Evolutionary conservation across 306 rosid genomes (phyloP).

Genomic region (Castanea sativa): DNA sequence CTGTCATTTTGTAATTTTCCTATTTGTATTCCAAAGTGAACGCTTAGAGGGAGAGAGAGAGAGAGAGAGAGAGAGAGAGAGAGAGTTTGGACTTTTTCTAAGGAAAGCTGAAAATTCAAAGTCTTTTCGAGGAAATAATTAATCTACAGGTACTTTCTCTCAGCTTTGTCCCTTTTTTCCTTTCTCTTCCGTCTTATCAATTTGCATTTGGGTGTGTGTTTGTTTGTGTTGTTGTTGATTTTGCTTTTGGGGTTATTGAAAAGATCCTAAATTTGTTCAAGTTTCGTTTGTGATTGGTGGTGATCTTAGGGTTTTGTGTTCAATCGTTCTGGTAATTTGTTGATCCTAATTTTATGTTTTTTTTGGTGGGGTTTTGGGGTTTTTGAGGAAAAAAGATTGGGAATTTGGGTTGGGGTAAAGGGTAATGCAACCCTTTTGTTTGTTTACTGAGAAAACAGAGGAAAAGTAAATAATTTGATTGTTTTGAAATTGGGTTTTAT

Average conservation of each 20-base stretch:
- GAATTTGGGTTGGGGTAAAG: neutral
- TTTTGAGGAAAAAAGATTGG: neutral
- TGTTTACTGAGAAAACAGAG: constrained; percentile 2
- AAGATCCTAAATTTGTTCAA: neutral
- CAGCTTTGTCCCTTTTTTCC: neutral
- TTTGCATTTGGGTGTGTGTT: neutral
- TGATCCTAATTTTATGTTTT: neutral
- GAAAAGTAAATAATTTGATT: neutral
- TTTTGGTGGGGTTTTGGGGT: neutral
- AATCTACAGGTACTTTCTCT: neutral
- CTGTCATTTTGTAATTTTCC: neutral
- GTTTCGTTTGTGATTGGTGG: neutral
- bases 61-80: no score
- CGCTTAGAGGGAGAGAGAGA: neutral
- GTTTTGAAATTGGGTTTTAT: neutral
- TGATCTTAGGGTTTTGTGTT: neutral
- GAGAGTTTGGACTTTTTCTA: neutral
- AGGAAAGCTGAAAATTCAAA: neutral
- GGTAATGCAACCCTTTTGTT: neutral
- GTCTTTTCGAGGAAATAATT: neutral
- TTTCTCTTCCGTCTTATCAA: neutral
- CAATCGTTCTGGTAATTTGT: neutral
- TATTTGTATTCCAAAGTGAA: neutral
- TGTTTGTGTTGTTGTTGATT: neutral
- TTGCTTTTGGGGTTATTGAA: neutral